Conservation (phyloP, 768 basidiomycete species). For the Boletus vermiculosoides region DNA sequence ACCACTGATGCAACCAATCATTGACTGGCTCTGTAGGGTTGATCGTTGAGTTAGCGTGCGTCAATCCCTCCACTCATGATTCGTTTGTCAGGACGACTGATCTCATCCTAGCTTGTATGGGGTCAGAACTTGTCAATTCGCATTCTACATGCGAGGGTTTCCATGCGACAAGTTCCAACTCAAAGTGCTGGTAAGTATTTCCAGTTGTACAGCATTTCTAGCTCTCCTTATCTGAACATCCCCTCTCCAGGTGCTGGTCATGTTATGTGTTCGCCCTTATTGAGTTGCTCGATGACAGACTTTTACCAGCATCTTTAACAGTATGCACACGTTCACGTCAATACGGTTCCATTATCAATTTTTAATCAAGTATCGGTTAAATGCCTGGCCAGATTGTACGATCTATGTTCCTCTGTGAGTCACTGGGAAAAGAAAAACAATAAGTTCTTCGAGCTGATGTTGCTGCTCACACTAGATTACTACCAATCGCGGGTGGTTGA, state of each 20-base stretch:
- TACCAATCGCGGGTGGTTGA: neutral
- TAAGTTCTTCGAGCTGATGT: neutral
- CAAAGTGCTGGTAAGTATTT: neutral
- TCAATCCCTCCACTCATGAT: neutral
- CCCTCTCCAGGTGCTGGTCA: neutral
- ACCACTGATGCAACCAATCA: neutral
- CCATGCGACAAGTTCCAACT: neutral
- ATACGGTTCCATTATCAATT: neutral
- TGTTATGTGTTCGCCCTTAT: slow-evolving; percentile 5
- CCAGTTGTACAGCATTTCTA: neutral
- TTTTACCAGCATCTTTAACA: slow-evolving; percentile 10
- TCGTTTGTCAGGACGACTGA: neutral
- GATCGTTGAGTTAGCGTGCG: neutral
- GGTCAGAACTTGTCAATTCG: neutral
- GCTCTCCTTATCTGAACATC: neutral
- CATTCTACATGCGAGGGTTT: neutral
- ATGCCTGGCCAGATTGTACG: neutral
- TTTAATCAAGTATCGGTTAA: slow-evolving; percentile 13
- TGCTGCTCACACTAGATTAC: neutral
- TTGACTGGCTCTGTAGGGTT: neutral
- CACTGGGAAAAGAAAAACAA: neutral
- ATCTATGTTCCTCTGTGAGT: slow-evolving; percentile 15
- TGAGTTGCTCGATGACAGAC: neutral
- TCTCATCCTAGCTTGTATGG: neutral
- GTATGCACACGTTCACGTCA: neutral